Evolutionary conservation across 208 protist species (phyloP), one percentile per base, ranked within the genome.

Genomic region (Wallacemonas sp.): DNA sequence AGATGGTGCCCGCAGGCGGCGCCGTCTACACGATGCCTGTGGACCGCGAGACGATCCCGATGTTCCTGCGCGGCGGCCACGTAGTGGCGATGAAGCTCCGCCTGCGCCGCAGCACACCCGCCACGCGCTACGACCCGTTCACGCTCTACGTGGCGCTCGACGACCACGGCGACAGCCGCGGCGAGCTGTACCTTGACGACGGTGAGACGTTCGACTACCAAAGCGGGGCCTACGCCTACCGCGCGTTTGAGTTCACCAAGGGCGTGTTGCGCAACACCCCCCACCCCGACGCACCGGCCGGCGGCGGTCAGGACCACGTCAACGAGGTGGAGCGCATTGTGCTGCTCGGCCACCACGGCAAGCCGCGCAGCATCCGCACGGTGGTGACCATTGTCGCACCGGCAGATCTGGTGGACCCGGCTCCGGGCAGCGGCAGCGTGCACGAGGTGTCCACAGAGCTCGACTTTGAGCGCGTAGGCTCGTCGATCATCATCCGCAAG

Each of bases 31-130:
- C 29, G 25, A 57, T 98, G 44, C 62, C 75, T n/a, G 92, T 94
- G 1, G 77, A 90, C 31, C 61, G 92, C 32, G 74, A 86, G 12
- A 90, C 84, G n/a, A 98, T 98, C 23, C 97, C 97, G 22, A 80
- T 99, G 28, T 98, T 97, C 65, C 64, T 98, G 39, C 77, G 93
- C 16, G 97, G 93, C 32, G 98, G 98, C 26, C 79, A 87, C 59
- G 88, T 99, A 45, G 59, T 99, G 28, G 87, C 97, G 7, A 81
- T 85, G 38, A 92, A 97, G 72, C 76, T 98, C 49, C 84, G 97
- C 28, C 61, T 96, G 3, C 86, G 98, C 44, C 86, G 97, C 63
- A 91, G 71, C 42, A 92, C 91, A 1, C 57, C 61, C 39, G 82
- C 83, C 4, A 97, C 96, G 46, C 65, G 70, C 10, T 45, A 91